A percentile compares a stretch with the other conserved stretches of the same genome.
Conservation (phyloP, 805 yeast genomes). For the Pichia cabralensis region DNA sequence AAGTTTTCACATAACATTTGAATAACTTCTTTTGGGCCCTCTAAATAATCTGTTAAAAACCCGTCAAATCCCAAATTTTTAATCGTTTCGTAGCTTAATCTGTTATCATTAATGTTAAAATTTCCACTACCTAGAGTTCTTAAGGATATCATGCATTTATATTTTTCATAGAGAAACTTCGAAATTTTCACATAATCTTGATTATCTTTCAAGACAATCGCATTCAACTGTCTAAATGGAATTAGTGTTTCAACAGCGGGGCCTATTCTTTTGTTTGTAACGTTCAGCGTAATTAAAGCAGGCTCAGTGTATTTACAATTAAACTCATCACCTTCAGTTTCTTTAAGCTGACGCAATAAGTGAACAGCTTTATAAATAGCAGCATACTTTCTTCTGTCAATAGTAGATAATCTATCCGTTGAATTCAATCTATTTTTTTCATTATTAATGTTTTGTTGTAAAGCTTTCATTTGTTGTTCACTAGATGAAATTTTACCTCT, state of each 20-base stretch:
- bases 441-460: constrained; percentile 13
- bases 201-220: constrained; percentile 52
- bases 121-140: constrained; percentile 34
- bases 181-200: constrained; percentile 40
- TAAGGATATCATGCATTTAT: constrained; percentile 34
- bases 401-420: constrained; percentile 41
- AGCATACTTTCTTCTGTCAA: constrained; percentile 27
- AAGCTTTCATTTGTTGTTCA: constrained; percentile 9
- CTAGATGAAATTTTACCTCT: constrained; percentile 11
- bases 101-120: constrained; percentile 7
- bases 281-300: constrained; percentile 55
- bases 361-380: constrained; percentile 29
- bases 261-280: constrained; percentile 40
- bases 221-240: constrained; percentile 40
- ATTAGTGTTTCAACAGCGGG: constrained; percentile 49
- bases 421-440: constrained; percentile 24
- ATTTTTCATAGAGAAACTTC: constrained; percentile 30
- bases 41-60: constrained; percentile 55
- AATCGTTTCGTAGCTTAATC: constrained; percentile 20
- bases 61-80: constrained; percentile 66
- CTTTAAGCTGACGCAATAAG: constrained; percentile 29
- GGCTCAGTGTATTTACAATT: constrained; percentile 67
- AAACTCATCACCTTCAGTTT: no score
- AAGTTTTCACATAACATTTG: constrained; percentile 57
- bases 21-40: constrained; percentile 65